Conservation (phyloP, 306 rosid genomes). For the Astragalus glycyphyllos region DNA sequence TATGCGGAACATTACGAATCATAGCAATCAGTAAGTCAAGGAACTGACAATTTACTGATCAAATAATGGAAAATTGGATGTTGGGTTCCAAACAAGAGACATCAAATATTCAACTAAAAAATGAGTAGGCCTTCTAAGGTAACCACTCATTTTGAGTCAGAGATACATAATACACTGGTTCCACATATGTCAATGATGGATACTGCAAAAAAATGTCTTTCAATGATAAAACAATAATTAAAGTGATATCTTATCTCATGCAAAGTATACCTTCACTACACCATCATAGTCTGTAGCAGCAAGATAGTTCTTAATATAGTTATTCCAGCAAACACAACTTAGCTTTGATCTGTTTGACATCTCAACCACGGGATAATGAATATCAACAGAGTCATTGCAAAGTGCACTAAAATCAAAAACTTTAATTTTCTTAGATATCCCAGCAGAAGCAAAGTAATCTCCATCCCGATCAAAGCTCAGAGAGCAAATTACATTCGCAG, state of each 20-base stretch:
- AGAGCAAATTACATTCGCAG: constrained; percentile 84
- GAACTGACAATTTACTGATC: constrained; percentile 19
- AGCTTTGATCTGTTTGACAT: constrained; percentile 82
- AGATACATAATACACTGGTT: constrained; percentile 23
- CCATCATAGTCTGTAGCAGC: constrained; percentile 96
- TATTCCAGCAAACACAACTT: constrained; percentile 96
- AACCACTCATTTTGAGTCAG: constrained; percentile 22
- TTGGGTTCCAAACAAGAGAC: constrained; percentile 24
- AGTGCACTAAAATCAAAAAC: constrained; percentile 81
- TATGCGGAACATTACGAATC: constrained; percentile 11
- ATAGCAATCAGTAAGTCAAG: constrained; percentile 7
- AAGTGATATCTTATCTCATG: constrained; percentile 16
- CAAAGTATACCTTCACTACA: constrained; percentile 75
- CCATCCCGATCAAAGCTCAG: constrained; percentile 91
- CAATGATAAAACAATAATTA: constrained; percentile 34
- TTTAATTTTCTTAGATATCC: constrained; percentile 90
- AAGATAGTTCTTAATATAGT: constrained; percentile 87
- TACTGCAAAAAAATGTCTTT: constrained; percentile 29
- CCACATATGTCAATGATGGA: constrained; percentile 19
- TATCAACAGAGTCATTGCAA: constrained; percentile 73
- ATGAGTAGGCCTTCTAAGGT: background rate
- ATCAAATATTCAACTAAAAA: constrained; percentile 14
- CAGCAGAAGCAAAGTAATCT: constrained; percentile 94
- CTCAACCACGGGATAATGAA: constrained; percentile 88
- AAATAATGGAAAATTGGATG: background rate